Evolutionary conservation across 2,329 filamentous ascomycete species (phyloP), one percentile per base, ranked within the genome.

Genomic region (Fusarium sp.): DNA sequence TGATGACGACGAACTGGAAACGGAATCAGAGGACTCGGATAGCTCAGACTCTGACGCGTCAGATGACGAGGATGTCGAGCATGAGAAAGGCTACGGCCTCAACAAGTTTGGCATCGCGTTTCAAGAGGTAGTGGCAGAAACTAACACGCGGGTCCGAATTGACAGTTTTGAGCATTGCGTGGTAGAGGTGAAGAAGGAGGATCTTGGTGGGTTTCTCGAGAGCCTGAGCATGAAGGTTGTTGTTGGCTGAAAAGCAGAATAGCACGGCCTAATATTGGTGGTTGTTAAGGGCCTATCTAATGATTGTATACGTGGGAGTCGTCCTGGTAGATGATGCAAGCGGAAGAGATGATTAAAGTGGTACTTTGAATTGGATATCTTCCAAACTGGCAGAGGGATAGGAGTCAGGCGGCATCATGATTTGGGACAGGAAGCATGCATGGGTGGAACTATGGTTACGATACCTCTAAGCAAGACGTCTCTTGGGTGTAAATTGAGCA

Each of bases 101-200:
- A 99, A 98, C 83, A 90, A 93, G 56, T 99, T 99, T 79, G 96
- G 96, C 13, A 95, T 92, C 78, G 96, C 96, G 7, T 99, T 99
- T 82, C 95, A 98, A 81, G 95, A 98, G 79, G 96, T 98, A 2
- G 93, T 98, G 5, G 90, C 92, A 58, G 94, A 98, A 85, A 98
- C 96, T 22, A 96, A 92, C 67, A 94, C 96, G 1, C 86, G 95
- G 22, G 95, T 98, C 26, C 87, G 95, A 69, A 97, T 98, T 80
- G 96, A 99, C 83, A 97, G 94, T 82, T 99, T 99, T 79, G 96
- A 99, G 83, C 94, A 98, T 81, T 97, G 94, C 79, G 96, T 98
- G 13, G 95, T 98, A 53, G 96, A 99, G 82, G 96, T 99, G n/a
- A 92, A 92, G 83, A 98, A 98, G 85, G 96, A 98, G 80, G 96